Evolutionary conservation across 208 protist species (phyloP).

Genomic region (Herpetomonas samuelpessoai): DNA sequence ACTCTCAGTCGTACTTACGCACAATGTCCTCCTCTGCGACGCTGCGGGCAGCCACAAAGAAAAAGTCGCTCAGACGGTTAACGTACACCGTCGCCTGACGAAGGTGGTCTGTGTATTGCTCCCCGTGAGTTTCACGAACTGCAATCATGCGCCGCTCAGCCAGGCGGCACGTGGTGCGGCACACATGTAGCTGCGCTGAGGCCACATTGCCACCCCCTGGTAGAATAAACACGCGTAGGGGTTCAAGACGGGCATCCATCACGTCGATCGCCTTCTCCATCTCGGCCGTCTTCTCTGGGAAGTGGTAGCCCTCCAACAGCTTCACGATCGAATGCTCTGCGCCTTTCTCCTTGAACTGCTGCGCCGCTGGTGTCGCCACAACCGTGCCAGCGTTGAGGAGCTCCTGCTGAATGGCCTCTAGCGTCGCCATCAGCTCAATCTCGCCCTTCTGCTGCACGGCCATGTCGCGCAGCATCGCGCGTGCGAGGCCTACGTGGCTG

Average conservation of each 20-base stretch:
- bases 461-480: slow-evolving; percentile 22
- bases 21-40: slow-evolving; percentile 46
- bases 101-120: slow-evolving; percentile 31
- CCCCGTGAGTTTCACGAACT: slow-evolving; percentile 29
- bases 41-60: slow-evolving; percentile 62
- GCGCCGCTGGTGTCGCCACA: slow-evolving; percentile 58
- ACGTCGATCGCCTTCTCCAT: slow-evolving; percentile 69
- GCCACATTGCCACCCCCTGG: slow-evolving; percentile 40
- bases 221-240: slow-evolving; percentile 66
- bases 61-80: slow-evolving; percentile 73
- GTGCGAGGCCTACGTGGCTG: slow-evolving; percentile 41
- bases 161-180: slow-evolving; percentile 55
- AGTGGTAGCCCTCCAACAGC: slow-evolving; percentile 20
- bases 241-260: slow-evolving; percentile 46
- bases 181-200: slow-evolving; percentile 59
- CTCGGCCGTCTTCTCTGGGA: slow-evolving; percentile 17
- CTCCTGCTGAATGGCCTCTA: slow-evolving; percentile 52
- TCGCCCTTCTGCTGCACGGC: slow-evolving; percentile 14
- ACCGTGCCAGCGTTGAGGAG: slow-evolving; percentile 64
- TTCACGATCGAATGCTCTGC: slow-evolving; percentile 10
- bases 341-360: slow-evolving; percentile 10
- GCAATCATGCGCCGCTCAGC: slow-evolving; percentile 52
- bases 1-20: slow-evolving; percentile 29
- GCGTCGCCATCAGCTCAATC: slow-evolving; percentile 19
- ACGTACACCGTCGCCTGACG: slow-evolving; percentile 45